Evolutionary conservation across 208 protist genomes (phyloP).

Genomic region (Crithidia brevicula): DNA sequence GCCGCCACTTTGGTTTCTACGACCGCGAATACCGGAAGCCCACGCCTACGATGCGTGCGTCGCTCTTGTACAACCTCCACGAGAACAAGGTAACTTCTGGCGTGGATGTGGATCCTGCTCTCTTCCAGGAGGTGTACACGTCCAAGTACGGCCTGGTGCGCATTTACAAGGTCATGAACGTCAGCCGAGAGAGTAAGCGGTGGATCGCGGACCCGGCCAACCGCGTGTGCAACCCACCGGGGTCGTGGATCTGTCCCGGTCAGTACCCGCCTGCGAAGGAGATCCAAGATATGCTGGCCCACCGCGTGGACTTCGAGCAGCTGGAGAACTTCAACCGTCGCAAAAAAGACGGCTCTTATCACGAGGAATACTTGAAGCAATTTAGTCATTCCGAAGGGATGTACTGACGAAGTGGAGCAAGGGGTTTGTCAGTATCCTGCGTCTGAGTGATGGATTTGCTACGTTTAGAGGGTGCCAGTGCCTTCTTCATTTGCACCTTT

Average conservation of each 20-base stretch:
- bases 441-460: too few species aligned
- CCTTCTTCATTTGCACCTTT: too few species aligned
- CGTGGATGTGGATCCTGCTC: conserved; percentile 18
- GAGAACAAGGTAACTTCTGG: not conserved
- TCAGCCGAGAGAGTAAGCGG: conserved; percentile 61
- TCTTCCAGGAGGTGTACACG: conserved; percentile 92
- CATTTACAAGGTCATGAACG: conserved; percentile 96
- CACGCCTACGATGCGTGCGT: conserved; percentile 52
- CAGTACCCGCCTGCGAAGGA: conserved; percentile 78
- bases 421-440: too few species aligned
- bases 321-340: conserved; percentile 56
- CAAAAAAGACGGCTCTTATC: conserved; percentile 43
- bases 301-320: conserved; percentile 56
- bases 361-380: conserved; percentile 51
- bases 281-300: conserved; percentile 68
- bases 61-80: conserved; percentile 73
- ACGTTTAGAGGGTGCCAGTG: too few species aligned
- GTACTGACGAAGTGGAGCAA: too few species aligned
- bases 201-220: conserved; percentile 65
- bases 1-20: conserved; percentile 51
- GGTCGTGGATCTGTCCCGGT: conserved; percentile 70
- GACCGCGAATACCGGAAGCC: conserved; percentile 26
- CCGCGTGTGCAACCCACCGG: conserved; percentile 55
- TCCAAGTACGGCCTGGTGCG: conserved; percentile 96
- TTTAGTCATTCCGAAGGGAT: not conserved